Conservation (phyloP, 176 grass and related monocot species). For the Urochloa ruziziensis region DNA sequence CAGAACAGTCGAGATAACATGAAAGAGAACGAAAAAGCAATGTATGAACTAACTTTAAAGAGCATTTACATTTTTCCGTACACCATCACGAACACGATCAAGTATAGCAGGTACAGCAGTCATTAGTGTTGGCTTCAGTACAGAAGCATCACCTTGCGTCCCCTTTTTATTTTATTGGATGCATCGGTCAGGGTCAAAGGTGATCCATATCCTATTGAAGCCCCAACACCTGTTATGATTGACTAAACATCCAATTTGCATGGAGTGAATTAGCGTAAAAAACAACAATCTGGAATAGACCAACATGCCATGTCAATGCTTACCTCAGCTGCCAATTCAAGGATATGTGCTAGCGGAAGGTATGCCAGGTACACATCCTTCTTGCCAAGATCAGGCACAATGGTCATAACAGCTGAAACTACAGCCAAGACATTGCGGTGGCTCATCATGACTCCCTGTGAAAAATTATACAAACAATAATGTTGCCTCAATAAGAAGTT, state of each 20-base stretch:
- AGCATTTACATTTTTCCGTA: slow-evolving; percentile 85
- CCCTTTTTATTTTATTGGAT: slow-evolving; percentile 97
- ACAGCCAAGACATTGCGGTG: slow-evolving; percentile 78
- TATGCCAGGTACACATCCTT: slow-evolving; percentile 96
- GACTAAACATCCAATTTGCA: slow-evolving; percentile 48
- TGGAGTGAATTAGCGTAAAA: slow-evolving; percentile 21
- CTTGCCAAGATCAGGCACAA: slow-evolving; percentile 71
- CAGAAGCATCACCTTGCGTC: slow-evolving; percentile 80
- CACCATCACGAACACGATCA: slow-evolving; percentile 84
- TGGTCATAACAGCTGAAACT: slow-evolving; percentile 87
- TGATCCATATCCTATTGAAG: slow-evolving; percentile 85
- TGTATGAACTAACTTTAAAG: background rate
- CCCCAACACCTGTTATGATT: slow-evolving; percentile 72
- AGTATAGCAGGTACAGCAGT: slow-evolving; percentile 96
- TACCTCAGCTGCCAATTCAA: slow-evolving; percentile 97
- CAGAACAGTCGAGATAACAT: background rate
- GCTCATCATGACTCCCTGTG: slow-evolving; percentile 96
- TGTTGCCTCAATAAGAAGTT: background rate
- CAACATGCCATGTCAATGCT: background rate
- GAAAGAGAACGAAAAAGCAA: slow-evolving; percentile 1
- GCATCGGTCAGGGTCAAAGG: slow-evolving; percentile 90
- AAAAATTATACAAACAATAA: slow-evolving; percentile 25
- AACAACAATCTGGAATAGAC: background rate
- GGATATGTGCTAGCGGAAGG: slow-evolving; percentile 93
- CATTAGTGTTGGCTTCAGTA: slow-evolving; percentile 80